phyloP scores from a whole-genome alignment of 306 rosid species.

The Spatholobus suberectus region DNA sequence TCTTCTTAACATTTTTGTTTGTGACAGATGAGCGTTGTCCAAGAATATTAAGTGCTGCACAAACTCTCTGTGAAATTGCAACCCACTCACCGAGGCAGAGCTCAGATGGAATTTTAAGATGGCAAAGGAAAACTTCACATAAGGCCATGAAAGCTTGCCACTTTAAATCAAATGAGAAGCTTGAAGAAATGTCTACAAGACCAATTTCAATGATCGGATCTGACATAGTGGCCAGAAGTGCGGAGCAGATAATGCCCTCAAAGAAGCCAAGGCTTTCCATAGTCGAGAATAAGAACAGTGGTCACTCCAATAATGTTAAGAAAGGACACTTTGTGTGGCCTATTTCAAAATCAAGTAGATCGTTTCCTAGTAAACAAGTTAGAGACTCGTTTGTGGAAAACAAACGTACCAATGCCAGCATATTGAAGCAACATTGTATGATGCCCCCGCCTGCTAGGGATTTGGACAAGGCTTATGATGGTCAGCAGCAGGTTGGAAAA shows the following conservation, averaged over 20 bases:
- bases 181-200: slow-evolving; percentile 52
- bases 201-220: slow-evolving; percentile 50
- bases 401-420: slow-evolving; percentile 56
- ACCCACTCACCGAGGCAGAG: slow-evolving; percentile 49
- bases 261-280: slow-evolving; percentile 76
- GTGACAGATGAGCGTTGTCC: slow-evolving; percentile 72
- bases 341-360: slow-evolving; percentile 82
- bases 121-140: slow-evolving; percentile 84
- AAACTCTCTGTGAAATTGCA: slow-evolving; percentile 74
- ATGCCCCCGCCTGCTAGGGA: slow-evolving; percentile 83
- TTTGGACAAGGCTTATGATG: slow-evolving; percentile 56
- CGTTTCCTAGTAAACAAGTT: slow-evolving; percentile 62
- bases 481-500: slow-evolving; percentile 69
- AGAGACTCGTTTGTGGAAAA: slow-evolving; percentile 59
- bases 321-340: slow-evolving; percentile 71
- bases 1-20: slow-evolving; percentile 42
- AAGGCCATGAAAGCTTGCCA: slow-evolving; percentile 76
- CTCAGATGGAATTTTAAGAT: slow-evolving; percentile 63
- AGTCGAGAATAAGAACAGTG: slow-evolving; percentile 55
- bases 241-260: slow-evolving; percentile 58
- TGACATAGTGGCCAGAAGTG: slow-evolving; percentile 48
- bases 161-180: slow-evolving; percentile 64
- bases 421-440: slow-evolving; percentile 61
- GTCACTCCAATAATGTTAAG: slow-evolving; percentile 50
- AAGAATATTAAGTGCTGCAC: slow-evolving; percentile 71